Percentiles rank a stretch among this genome's conserved stretches.
Conservation (phyloP, 768 basidiomycete genomes). For the Tephrocybe sp. region DNA sequence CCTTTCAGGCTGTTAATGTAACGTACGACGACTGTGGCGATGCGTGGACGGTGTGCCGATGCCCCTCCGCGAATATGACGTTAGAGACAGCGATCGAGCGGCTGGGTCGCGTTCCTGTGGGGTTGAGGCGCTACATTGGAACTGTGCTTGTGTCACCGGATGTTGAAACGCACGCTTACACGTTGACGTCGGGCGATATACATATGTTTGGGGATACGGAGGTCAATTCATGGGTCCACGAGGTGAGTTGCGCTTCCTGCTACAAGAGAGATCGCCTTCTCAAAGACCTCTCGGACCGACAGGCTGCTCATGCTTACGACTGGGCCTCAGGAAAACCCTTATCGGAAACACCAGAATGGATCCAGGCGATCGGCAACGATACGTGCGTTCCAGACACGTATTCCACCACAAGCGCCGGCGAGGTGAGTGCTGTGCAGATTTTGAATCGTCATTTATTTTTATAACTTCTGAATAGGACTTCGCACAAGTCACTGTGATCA, state of each 20-base stretch:
- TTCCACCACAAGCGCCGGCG: conserved; percentile 22
- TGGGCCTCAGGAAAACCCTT: conserved; percentile 19
- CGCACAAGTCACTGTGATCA: conserved; percentile 28
- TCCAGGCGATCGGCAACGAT: conserved; percentile 20
- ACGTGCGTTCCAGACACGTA: conserved; percentile 30
- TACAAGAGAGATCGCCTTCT: background rate
- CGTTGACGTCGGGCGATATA: conserved; percentile 28
- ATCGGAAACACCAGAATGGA: conserved; percentile 21
- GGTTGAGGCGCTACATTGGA: conserved; percentile 26
- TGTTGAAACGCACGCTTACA: conserved; percentile 24
- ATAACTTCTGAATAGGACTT: conserved; percentile 23
- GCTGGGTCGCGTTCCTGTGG: conserved; percentile 28
- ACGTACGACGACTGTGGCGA: conserved; percentile 27
- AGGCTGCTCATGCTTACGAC: conserved; percentile 32
- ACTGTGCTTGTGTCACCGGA: conserved; percentile 21
- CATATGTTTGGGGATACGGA: conserved; percentile 27
- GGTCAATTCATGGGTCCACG: conserved; percentile 29
- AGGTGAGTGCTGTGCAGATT: conserved; percentile 18
- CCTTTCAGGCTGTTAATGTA: conserved; percentile 23
- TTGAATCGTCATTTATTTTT: background rate
- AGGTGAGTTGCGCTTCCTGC: conserved; percentile 19
- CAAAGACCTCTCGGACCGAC: background rate
- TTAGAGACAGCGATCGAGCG: conserved; percentile 24
- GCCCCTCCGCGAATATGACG: conserved; percentile 25
- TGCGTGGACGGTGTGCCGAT: conserved; percentile 26